Evolutionary conservation across 371 early-diverging fungal genomes (phyloP), one percentile per base, ranked within the genome.

Genomic region (Saksenaea oblongispora): DNA sequence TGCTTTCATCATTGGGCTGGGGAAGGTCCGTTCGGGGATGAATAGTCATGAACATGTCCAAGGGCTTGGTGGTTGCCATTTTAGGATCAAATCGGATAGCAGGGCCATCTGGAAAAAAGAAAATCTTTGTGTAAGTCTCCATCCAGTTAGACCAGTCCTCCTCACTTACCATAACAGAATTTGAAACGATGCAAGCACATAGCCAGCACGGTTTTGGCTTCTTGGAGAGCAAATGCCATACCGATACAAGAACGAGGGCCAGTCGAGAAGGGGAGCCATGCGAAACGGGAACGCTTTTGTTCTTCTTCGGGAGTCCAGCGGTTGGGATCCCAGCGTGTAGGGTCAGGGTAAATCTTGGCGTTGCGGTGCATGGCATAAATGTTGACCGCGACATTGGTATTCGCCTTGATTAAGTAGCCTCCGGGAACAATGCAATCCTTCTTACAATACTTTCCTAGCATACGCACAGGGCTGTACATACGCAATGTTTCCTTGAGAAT

Each of bases 181-280:
- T 78, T 69, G 57, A 73, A 82, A 4, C 71, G 70, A 39, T 78
- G 66, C 34, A 82, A 63, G 34, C 74, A 36, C 83, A 79, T 82
- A 10, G 82, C 80, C 51, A 85, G 61, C 1, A 84, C 85, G 3
- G 82, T 78, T 56, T 84, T 86, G 18, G 82, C 84, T 70, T 86
- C 87, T 72, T 83, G 82, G 2, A 86, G 59, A 18, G 87, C 84
- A 67, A 86, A 84, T 42, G 78, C 80, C 68, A 76, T 74, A 68
- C 80, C 80, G 31, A 80, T 80, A 65, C 80, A 80, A 11, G 74
- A 72, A 37, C 80, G 73, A 10, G 75, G 76, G 27, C 79, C 83
- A 27, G 76, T 78, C 34, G 76, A 76, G 61, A 86, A 86, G 8
- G 87, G 87, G 17, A 86, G 47, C 86, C 86, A 86, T 42, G 84